phyloP scores from a whole-genome alignment of 176 grass and related monocot genomes.

The Chrysopogon serrulatus region DNA sequence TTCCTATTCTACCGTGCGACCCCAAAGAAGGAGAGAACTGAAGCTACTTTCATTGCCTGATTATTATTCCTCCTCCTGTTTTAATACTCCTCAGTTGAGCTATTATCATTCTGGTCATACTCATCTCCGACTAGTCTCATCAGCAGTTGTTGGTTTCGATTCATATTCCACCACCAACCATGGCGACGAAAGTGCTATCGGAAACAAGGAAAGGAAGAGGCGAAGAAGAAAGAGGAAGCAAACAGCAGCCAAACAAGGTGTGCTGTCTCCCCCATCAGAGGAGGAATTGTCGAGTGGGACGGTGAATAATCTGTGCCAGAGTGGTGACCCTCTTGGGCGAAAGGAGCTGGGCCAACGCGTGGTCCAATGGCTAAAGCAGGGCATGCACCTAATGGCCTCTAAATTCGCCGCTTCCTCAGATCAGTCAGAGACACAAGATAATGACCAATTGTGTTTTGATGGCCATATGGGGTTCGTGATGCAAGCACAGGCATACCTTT shows the following conservation, averaged over 20 bases:
- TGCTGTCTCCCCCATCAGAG: conserved; percentile 37
- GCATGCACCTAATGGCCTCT: conserved; percentile 77
- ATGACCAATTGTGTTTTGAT: conserved; percentile 19
- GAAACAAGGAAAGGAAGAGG: conserved; percentile 35
- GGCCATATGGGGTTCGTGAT: conserved; percentile 48
- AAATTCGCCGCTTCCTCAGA: conserved; percentile 45
- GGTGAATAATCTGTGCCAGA: conserved; percentile 45
- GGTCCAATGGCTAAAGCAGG: conserved; percentile 67
- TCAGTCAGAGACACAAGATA: conserved; percentile 29
- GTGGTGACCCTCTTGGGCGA: conserved; percentile 74
- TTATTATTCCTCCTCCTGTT: neutral
- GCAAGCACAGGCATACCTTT: conserved; percentile 62
- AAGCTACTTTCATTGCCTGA: conserved; percentile 23
- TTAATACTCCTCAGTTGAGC: neutral
- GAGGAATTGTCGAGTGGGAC: conserved; percentile 55
- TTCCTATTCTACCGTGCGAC: neutral
- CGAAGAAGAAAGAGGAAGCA: conserved; percentile 24
- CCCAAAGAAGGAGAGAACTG: conserved; percentile 5
- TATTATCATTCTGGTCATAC: conserved; percentile 11
- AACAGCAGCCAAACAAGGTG: conserved; percentile 7
- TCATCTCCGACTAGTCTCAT: conserved; percentile 28
- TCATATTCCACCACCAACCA: neutral
- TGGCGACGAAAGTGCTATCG: neutral
- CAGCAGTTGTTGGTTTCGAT: conserved; percentile 1
- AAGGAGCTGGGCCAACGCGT: conserved; percentile 69